phyloP scores from a whole-genome alignment of 176 grass and related monocot genomes.

The Carex parvula region DNA sequence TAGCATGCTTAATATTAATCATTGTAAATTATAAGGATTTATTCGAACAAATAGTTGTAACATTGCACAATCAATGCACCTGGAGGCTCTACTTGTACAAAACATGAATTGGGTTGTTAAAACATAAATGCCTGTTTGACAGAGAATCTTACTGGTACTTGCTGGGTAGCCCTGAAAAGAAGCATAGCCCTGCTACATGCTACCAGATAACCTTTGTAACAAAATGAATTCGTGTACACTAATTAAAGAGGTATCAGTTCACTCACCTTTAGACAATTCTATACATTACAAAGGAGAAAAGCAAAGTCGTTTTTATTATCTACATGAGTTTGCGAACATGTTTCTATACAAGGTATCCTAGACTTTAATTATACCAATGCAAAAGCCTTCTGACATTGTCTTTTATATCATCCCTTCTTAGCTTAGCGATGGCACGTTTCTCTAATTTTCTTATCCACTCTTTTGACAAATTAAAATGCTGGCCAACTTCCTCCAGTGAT shows the following conservation, averaged over 20 bases:
- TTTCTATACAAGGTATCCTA: slow-evolving; percentile 4
- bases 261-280: neutral
- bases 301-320: neutral
- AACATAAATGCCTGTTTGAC: neutral
- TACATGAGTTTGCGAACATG: neutral
- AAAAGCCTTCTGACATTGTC: slow-evolving; percentile 17
- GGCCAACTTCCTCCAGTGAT: slow-evolving; percentile 69
- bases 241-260: neutral
- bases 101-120: neutral
- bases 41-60: neutral
- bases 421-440: slow-evolving; percentile 57
- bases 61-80: neutral
- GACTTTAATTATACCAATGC: neutral
- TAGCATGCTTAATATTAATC: neutral
- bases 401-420: slow-evolving; percentile 54
- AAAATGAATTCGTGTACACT: neutral
- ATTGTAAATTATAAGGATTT: neutral
- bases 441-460: slow-evolving; percentile 93
- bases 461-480: slow-evolving; percentile 52
- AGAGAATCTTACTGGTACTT: neutral
- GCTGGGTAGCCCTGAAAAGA: neutral
- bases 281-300: neutral
- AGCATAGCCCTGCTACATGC: neutral
- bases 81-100: neutral
- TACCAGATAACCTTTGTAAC: neutral